Percentiles rank a stretch among this genome's conserved stretches.
phyloP scores from a whole-genome alignment of 2,329 filamentous ascomycete species.

The Fusarium neocosmosporiellum region DNA sequence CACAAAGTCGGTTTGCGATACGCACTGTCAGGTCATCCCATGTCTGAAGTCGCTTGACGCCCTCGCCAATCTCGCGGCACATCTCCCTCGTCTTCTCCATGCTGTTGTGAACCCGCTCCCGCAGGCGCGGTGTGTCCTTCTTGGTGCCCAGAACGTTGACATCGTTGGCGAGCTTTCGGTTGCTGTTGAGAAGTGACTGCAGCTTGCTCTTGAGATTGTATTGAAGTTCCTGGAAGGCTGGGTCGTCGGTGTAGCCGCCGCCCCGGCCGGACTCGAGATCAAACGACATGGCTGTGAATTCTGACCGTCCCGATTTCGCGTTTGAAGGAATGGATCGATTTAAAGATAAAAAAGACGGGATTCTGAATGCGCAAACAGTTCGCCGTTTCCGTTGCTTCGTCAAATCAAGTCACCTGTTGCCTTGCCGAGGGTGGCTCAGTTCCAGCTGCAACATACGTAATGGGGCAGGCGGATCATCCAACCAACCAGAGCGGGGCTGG shows the following conservation, averaged over 20 bases:
- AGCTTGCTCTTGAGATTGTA: conserved; percentile 87
- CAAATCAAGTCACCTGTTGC: conserved; percentile 40
- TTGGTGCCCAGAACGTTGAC: conserved; percentile 88
- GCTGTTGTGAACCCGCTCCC: conserved; percentile 88
- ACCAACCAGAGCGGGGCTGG: conserved; percentile 25
- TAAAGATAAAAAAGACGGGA: conserved; percentile 4
- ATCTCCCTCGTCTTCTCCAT: conserved; percentile 86
- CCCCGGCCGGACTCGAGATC: conserved; percentile 84
- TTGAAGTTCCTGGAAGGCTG: conserved; percentile 87
- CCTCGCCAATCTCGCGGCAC: conserved; percentile 93
- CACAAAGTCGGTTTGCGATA: conserved; percentile 12
- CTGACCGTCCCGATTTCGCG: background rate
- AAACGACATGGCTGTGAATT: conserved; percentile 78
- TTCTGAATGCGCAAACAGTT: conserved; percentile 4
- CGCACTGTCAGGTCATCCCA: conserved; percentile 86
- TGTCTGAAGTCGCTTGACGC: conserved; percentile 88
- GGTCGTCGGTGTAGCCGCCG: conserved; percentile 90
- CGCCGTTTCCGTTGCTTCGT: conserved; percentile 14
- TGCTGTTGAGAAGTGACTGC: conserved; percentile 89
- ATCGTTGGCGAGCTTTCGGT: conserved; percentile 85
- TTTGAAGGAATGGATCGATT: conserved; percentile 1
- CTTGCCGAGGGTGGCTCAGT: conserved; percentile 39
- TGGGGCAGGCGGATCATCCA: background rate
- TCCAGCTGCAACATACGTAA: conserved; percentile 45
- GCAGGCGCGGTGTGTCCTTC: conserved; percentile 89